Conservation (phyloP, 371 early-diverging fungal species). For the Mortierella sp. region DNA sequence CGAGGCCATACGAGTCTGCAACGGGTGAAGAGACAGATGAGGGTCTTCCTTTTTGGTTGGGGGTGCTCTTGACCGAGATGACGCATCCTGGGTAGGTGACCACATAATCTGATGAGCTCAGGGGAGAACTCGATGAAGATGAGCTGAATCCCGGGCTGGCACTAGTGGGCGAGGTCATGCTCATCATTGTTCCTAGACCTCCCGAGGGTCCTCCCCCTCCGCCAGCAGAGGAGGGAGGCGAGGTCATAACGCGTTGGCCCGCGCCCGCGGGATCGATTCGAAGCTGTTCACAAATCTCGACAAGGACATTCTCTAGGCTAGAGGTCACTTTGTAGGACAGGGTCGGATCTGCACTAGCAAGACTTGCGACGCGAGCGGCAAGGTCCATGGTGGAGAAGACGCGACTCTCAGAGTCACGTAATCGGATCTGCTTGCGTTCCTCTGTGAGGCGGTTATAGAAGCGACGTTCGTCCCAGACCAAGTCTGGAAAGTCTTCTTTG, state of each 20-base stretch:
- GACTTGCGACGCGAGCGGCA: constrained; percentile 59
- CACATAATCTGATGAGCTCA: constrained; percentile 32
- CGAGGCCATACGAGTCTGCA: constrained; percentile 31
- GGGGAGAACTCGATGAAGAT: constrained; percentile 20
- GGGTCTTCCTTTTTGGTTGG: constrained; percentile 50
- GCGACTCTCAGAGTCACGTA: constrained; percentile 61
- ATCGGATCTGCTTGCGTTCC: constrained; percentile 68
- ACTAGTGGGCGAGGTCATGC: constrained; percentile 41
- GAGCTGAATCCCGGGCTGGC: constrained; percentile 27
- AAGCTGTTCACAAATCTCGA: constrained; percentile 48
- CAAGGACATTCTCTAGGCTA: constrained; percentile 33
- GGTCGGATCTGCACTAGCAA: constrained; percentile 47
- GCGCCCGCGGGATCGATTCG: constrained; percentile 42
- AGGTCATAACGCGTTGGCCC: constrained; percentile 32
- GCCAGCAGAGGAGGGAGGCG: constrained; percentile 24
- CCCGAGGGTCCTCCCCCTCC: neutral
- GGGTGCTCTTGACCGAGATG: constrained; percentile 49
- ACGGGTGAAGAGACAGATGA: constrained; percentile 40
- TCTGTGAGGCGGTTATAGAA: constrained; percentile 73
- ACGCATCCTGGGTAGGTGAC: constrained; percentile 51
- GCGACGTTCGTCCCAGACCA: constrained; percentile 71
- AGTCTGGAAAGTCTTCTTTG: constrained; percentile 61
- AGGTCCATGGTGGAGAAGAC: constrained; percentile 61
- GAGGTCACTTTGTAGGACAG: constrained; percentile 37
- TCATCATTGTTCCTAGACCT: constrained; percentile 16